Evolutionary conservation across 1,284 basidiomycete genomes (phyloP).

Genomic region (Naganishia sp.): DNA sequence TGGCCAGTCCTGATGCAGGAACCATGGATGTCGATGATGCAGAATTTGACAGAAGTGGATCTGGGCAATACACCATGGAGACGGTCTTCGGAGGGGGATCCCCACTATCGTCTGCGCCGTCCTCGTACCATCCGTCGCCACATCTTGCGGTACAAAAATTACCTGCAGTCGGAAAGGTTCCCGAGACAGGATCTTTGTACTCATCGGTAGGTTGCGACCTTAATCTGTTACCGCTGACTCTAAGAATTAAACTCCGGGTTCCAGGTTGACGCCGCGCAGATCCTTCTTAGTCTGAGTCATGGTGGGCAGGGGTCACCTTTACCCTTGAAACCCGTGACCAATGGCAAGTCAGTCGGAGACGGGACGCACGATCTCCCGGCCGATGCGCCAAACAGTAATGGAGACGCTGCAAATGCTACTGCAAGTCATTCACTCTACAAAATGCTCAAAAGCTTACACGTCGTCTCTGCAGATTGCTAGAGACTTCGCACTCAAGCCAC

Average conservation of each 20-base stretch:
- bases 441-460: too few species aligned
- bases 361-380: neutral
- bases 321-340: too few species aligned
- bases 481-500: too few species aligned
- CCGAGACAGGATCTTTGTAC: neutral
- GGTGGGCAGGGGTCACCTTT: neutral
- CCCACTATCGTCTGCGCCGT: conserved; percentile 32
- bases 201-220: conserved; percentile 1
- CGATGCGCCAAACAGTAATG: neutral
- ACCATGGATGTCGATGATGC: too few species aligned
- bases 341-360: too few species aligned
- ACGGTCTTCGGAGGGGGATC: conserved; percentile 32
- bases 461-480: too few species aligned
- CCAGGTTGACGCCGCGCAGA: conserved; percentile 22
- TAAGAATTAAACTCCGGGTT: neutral
- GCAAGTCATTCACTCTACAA: too few species aligned
- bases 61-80: conserved; percentile 18
- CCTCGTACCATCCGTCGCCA: conserved; percentile 13
- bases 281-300: conserved; percentile 17
- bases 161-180: conserved; percentile 8
- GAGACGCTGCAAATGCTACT: too few species aligned
- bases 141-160: neutral
- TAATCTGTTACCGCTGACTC: neutral
- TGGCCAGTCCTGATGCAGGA: too few species aligned
- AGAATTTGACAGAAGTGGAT: neutral